A percentile compares a stretch with the other conserved stretches of the same genome.
These are phyloP conservation scores for Aspergillus puulaauensis DNA, from an alignment of 2,329 filamentous ascomycete species.

Conservation along the genomic window DNA sequence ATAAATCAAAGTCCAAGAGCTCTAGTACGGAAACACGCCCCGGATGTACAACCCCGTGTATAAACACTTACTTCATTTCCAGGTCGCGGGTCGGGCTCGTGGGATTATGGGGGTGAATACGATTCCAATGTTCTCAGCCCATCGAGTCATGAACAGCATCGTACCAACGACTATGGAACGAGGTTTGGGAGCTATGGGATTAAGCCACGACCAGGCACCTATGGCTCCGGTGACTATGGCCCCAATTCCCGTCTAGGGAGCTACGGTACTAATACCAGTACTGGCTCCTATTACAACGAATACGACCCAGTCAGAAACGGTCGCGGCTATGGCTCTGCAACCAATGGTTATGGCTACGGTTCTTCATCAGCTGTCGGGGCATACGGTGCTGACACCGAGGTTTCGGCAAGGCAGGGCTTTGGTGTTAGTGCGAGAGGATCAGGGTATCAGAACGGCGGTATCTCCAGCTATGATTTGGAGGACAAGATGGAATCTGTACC, in stretches of 20 bases:
- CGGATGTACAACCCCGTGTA: neutral
- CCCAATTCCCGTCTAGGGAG: constrained; percentile 24
- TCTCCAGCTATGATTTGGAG: constrained; percentile 7
- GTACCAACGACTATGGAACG: constrained; percentile 45
- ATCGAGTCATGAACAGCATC: constrained; percentile 43
- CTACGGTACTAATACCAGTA: constrained; percentile 1
- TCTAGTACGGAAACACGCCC: neutral
- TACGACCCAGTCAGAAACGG: constrained; percentile 1
- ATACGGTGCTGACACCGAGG: neutral
- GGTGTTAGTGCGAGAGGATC: constrained; percentile 5
- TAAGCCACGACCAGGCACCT: constrained; percentile 50
- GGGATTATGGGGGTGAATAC: constrained; percentile 17
- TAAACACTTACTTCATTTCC: neutral
- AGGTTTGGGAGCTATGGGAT: constrained; percentile 29
- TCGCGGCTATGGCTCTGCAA: neutral
- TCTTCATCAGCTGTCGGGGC: neutral
- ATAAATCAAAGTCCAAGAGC: constrained; percentile 25
- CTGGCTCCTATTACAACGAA: neutral
- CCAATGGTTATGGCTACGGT: constrained; percentile 1
- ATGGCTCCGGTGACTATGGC: constrained; percentile 26
- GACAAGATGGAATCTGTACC: constrained; percentile 12
- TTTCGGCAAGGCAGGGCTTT: neutral
- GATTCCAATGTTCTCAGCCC: constrained; percentile 23
- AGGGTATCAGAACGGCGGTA: neutral
- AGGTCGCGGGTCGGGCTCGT: constrained; percentile 10